These are phyloP conservation scores for Candida maltosa DNA, from an alignment of 805 yeast species.

Conservation along the genomic window DNA sequence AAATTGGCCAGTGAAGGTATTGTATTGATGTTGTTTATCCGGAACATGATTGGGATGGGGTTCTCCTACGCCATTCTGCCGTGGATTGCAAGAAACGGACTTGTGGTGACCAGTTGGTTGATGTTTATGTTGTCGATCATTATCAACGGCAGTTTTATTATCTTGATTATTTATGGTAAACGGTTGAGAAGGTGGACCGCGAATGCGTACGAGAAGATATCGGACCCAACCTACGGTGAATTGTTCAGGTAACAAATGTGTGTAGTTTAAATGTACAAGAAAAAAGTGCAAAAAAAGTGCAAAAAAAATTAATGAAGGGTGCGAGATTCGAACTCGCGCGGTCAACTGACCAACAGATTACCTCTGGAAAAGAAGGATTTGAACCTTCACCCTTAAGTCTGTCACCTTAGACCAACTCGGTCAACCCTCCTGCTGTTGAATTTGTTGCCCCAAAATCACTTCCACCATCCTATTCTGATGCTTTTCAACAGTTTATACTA, in stretches of 20 bases:
- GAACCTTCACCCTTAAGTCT: slow-evolving; percentile 51
- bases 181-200: slow-evolving; percentile 12
- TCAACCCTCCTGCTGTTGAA: slow-evolving; percentile 55
- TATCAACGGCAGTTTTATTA: slow-evolving; percentile 19
- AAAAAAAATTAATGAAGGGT: slow-evolving; percentile 43
- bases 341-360: slow-evolving; percentile 38
- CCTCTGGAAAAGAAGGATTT: slow-evolving; percentile 23
- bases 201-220: slow-evolving; percentile 8
- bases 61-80: slow-evolving; percentile 46
- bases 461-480: too few relatives aligned
- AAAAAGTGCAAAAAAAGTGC: too few relatives aligned
- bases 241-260: neutral
- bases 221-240: slow-evolving; percentile 14
- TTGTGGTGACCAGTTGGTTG: slow-evolving; percentile 44
- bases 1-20: slow-evolving; percentile 42
- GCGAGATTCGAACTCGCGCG: slow-evolving; percentile 57
- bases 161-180: slow-evolving; percentile 23
- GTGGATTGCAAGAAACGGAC: slow-evolving; percentile 40
- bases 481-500: too few relatives aligned
- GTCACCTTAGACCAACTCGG: slow-evolving; percentile 54
- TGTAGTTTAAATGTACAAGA: too few relatives aligned
- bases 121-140: slow-evolving; percentile 24
- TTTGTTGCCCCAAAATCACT: too few relatives aligned
- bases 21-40: slow-evolving; percentile 29
- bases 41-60: slow-evolving; percentile 39